Evolutionary conservation across 441 rosid genomes (phyloP), one percentile per base, ranked within the genome.

Genomic region (Bruguiera hainesii): DNA sequence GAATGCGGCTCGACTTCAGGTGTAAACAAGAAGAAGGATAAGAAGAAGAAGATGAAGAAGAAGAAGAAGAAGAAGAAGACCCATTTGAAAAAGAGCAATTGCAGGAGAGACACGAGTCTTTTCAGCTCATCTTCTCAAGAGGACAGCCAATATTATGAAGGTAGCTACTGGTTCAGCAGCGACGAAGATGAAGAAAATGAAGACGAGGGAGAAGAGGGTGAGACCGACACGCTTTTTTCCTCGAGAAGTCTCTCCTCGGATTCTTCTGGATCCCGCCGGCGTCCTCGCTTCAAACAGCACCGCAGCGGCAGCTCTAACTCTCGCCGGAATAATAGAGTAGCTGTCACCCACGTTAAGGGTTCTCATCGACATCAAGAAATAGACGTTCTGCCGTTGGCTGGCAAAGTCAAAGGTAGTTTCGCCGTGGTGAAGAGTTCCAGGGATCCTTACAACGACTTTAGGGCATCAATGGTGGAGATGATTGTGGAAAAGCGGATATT

Each of bases 401-500:
- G 79, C 37, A 77, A 82, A 57, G 85, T 85, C 57, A 82, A 80
- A 50, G 96, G 81, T 65, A 91, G 97, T 78, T 82, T 89, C 48
- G 98, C 93, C 0, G 97, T 95, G 63, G 97, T 91, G 87, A 91
- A 91, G 85, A 82, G 85, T 60, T 95, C 98, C 0, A 81, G 83
- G 8, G 91, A 92, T 68, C 97, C 98, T 3, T 84, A 82, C 56
- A 84, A 82, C 31, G 98, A 94, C 76, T 94, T 94, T 65, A 82
- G 92, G 69, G 76, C 75, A 56, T 94, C 99, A 29, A 94, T 94
- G 99, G 87, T 91, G 79, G 99, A 94, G 83, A 94, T 94, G 99
- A 91, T 94, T 16, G 69, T 90, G 26, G 99, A 89, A 82, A 92
- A 81, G 67, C 89, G 92, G 75, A 84, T 95, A 60, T 89, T 87